Conservation (phyloP, 129 eudicot genomes). For the Chrysanthemum makinoi region DNA sequence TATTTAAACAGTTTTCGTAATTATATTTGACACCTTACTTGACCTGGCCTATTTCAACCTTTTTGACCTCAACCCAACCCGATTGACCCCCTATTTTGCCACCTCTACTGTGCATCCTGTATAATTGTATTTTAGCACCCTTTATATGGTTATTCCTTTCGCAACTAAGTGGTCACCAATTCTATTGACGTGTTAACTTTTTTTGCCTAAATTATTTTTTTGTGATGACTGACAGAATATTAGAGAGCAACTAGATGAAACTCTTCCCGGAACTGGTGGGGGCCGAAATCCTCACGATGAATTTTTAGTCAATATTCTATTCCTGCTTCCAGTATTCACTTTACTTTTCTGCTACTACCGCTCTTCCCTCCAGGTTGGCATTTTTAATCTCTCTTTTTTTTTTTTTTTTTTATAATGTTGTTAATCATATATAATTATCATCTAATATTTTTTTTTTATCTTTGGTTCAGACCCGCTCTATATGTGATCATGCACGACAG, state of each 20-base stretch:
- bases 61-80: no score
- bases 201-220: neutral
- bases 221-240: constrained; percentile 49
- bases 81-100: neutral
- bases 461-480: constrained; percentile 58
- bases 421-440: neutral
- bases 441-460: constrained; percentile 20
- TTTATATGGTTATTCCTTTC: neutral
- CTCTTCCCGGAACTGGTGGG: constrained; percentile 96
- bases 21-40: no score
- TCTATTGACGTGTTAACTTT: neutral
- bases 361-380: constrained; percentile 75
- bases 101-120: neutral
- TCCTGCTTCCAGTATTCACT: constrained; percentile 65
- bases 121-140: neutral
- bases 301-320: constrained; percentile 54
- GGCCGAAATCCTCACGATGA: constrained; percentile 74
- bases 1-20: neutral
- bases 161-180: neutral
- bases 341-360: constrained; percentile 69
- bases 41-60: no score
- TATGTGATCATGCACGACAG: constrained; percentile 69
- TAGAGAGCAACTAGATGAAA: constrained; percentile 64
- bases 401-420: neutral
- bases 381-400: constrained; percentile 3